Evolutionary conservation across 768 basidiomycete species (phyloP).

Genomic region (Chiua virens): DNA sequence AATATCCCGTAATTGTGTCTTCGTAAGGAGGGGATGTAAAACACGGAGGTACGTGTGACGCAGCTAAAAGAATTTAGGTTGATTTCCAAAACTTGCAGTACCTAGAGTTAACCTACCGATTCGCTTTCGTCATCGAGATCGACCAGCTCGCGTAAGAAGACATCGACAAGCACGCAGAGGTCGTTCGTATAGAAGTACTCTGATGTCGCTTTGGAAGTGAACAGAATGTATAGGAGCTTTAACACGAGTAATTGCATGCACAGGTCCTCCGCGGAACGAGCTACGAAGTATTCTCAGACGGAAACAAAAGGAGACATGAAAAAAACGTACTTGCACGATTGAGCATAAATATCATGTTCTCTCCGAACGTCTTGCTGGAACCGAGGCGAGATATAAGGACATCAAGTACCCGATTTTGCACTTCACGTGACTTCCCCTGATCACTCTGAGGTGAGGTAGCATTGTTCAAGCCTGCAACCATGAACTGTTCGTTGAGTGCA

Average conservation of each 20-base stretch:
- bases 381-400: conserved; percentile 83
- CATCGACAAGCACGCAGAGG: conserved; percentile 92
- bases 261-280: conserved; percentile 83
- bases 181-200: conserved; percentile 99
- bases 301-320: neutral
- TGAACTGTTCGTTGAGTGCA: conserved; percentile 96
- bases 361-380: conserved; percentile 92
- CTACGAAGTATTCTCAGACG: conserved; percentile 40
- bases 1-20: conserved; percentile 81
- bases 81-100: neutral
- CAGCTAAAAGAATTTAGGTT: conserved; percentile 46
- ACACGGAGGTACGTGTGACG: conserved; percentile 98
- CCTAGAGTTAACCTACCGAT: conserved; percentile 56
- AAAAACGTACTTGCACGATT: conserved; percentile 81
- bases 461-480: conserved; percentile 73
- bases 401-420: conserved; percentile 75
- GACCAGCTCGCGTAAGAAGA: conserved; percentile 91
- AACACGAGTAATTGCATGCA: conserved; percentile 94
- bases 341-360: conserved; percentile 99
- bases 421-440: conserved; percentile 36
- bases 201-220: conserved; percentile 88
- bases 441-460: conserved; percentile 21
- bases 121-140: conserved; percentile 94
- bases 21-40: conserved; percentile 90
- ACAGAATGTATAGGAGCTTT: conserved; percentile 92